A percentile compares a stretch with the other conserved stretches of the same genome.
phyloP scores from a whole-genome alignment of 441 rosid genomes.

The Pelargonium fulgidum region DNA sequence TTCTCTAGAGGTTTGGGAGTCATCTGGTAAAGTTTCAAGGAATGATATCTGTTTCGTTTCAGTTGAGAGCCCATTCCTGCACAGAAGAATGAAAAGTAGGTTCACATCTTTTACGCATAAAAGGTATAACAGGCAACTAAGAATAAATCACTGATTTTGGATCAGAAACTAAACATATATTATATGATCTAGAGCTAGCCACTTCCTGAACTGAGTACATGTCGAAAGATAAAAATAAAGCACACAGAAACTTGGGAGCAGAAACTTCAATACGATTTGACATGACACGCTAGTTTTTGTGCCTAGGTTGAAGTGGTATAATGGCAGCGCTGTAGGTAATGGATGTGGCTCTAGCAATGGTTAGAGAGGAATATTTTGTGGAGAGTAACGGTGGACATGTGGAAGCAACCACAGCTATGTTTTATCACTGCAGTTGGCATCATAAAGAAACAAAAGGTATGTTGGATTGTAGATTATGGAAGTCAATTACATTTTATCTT shows the following conservation, averaged over 20 bases:
- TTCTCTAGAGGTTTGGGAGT: constrained; percentile 84
- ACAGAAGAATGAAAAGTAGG: constrained; percentile 14
- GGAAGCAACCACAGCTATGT: background rate
- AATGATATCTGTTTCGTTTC: constrained; percentile 58
- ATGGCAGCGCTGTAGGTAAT: background rate
- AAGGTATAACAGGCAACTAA: background rate
- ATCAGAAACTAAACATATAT: background rate
- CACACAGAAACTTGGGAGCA: background rate
- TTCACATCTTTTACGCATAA: background rate
- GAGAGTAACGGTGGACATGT: background rate
- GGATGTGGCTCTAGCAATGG: constrained; percentile 5
- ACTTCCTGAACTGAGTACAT: background rate
- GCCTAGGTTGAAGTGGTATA: constrained; percentile 5
- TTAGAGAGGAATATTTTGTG: constrained; percentile 2
- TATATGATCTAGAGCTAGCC: background rate
- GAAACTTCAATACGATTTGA: background rate
- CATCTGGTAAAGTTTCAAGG: constrained; percentile 97
- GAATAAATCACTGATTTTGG: background rate
- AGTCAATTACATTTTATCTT: no score
- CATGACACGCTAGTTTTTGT: background rate
- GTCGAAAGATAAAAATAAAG: background rate
- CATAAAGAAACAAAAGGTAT: background rate
- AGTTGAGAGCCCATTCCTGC: constrained; percentile 81
- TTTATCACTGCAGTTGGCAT: background rate
- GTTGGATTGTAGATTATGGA: no score